Evolutionary conservation across 306 rosid genomes (phyloP), one percentile per base, ranked within the genome.

Genomic region (Morella rubra): DNA sequence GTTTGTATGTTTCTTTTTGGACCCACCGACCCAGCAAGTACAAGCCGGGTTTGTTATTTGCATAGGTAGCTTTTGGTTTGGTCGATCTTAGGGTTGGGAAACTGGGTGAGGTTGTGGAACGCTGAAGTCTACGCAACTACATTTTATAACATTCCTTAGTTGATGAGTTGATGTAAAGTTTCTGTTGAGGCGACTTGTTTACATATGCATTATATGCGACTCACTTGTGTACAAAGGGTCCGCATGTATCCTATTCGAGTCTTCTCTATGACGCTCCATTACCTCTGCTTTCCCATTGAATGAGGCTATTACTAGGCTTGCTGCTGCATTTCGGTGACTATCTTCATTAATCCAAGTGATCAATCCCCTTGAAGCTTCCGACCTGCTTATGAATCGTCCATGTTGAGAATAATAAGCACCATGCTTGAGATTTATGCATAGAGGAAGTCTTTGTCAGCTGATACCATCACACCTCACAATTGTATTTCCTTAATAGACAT

Each of bases 141-240:
- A 27, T 27, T 27, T 27, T 27, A 27, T 27, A 1, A 27, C 20
- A 13, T 65, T 65, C 8, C 20, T 37, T 64, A 15, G 70, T 32
- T 64, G 70, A 64, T 64, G 70, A 60, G 15, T 64, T 40, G 70
- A 64, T 64, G 69, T 16, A 64, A 37, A 40, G 22, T 40, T 37
- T 64, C 46, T 55, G 61, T 27, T n/a, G n/a, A n/a, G n/a, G n/a
- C n/a, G n/a, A n/a, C n/a, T n/a, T n/a, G n/a, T 42, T 60, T 60
- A 9, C 11, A 13, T 60, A 60, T 12, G 49, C 8, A 41, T 41
- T 42, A 16, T 18, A 41, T 65, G 45, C 8, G 27, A 65, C 70
- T 40, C 49, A 18, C 41, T 42, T 65, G 6, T 65, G 45, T 16
- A 65, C 18, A n/a, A 40, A 40, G 12, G 67, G 7, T 15, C 8